Conservation (phyloP, 805 yeast genomes). For the Ascoidea asiatica region DNA sequence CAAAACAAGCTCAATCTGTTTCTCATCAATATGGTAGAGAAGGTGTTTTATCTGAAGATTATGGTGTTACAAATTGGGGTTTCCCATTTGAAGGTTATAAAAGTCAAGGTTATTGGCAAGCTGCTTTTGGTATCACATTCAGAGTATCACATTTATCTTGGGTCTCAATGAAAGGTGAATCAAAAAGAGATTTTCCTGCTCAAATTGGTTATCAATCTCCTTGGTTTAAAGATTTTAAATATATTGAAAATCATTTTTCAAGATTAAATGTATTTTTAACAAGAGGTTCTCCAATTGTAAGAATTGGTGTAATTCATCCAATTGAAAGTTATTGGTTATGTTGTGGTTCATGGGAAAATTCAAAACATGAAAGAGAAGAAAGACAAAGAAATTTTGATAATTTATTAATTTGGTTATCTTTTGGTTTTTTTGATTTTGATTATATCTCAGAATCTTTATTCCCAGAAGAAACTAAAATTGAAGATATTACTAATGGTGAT, state of each 20-base stretch:
- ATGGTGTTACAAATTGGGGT: conserved; percentile 10
- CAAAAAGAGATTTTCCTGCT: conserved; percentile 9
- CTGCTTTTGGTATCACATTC: conserved; percentile 8
- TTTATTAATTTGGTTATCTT: conserved; percentile 5
- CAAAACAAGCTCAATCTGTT: conserved; percentile 9
- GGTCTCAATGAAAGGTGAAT: conserved; percentile 9
- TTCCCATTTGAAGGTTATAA: conserved; percentile 10
- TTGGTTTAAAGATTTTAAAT: conserved; percentile 6
- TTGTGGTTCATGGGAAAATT: conserved; percentile 7
- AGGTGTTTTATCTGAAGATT: conserved; percentile 9
- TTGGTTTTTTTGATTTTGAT: conserved; percentile 8
- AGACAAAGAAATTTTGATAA: conserved; percentile 6
- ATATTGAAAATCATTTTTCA: conserved; percentile 7
- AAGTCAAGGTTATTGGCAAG: conserved; percentile 10
- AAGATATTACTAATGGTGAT: conserved; percentile 1
- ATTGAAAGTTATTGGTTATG: conserved; percentile 9
- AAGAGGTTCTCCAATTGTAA: conserved; percentile 6
- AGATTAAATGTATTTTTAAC: conserved; percentile 6
- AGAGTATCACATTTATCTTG: conserved; percentile 8
- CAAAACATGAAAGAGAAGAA: conserved; percentile 5
- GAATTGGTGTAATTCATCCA: conserved; percentile 9
- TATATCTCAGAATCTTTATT: conserved; percentile 8
- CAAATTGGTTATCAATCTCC: conserved; percentile 8
- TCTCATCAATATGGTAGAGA: conserved; percentile 7
- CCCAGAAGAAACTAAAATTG: conserved; percentile 2